Conservation (phyloP, 2,329 filamentous ascomycete genomes). For the Phyllosticta ampelicida region DNA sequence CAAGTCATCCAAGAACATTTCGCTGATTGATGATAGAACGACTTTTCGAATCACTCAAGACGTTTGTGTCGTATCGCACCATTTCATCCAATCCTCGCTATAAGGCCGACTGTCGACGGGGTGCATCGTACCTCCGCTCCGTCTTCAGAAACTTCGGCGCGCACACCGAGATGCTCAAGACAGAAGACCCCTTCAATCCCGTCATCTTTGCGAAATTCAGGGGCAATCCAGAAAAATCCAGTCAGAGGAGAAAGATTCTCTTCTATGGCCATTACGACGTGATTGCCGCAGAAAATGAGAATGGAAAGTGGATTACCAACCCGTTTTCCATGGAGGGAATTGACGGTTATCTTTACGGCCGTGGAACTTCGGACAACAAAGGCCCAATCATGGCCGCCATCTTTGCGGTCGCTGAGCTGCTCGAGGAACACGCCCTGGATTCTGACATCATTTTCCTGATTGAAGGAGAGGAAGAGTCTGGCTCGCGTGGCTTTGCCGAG, state of each 20-base stretch:
- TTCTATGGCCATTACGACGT: conserved; percentile 99
- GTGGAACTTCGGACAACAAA: conserved; percentile 97
- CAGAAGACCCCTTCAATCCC: conserved; percentile 68
- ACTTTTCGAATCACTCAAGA: conserved; percentile 54
- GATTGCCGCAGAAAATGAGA: conserved; percentile 75
- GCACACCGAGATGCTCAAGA: conserved; percentile 79
- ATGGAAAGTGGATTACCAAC: conserved; percentile 73
- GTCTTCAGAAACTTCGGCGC: conserved; percentile 90
- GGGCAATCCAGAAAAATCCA: conserved; percentile 56
- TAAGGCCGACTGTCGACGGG: conserved; percentile 82
- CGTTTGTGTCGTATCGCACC: conserved; percentile 86
- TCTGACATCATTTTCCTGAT: conserved; percentile 91
- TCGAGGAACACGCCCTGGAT: conserved; percentile 69
- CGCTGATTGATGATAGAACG: conserved; percentile 38
- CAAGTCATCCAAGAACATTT: conserved; percentile 5
- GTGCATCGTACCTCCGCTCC: conserved; percentile 79
- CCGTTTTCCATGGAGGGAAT: conserved; percentile 84
- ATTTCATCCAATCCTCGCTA: conserved; percentile 80
- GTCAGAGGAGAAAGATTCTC: conserved; percentile 69
- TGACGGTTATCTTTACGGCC: conserved; percentile 87
- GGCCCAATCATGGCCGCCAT: conserved; percentile 89
- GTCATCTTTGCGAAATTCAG: conserved; percentile 87
- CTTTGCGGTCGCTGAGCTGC: conserved; percentile 83
- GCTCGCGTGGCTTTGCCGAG: conserved; percentile 80
- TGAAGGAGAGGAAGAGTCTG: conserved; percentile 93